Conservation (phyloP, 768 basidiomycete species). For the Pulveroboletus sp. region DNA sequence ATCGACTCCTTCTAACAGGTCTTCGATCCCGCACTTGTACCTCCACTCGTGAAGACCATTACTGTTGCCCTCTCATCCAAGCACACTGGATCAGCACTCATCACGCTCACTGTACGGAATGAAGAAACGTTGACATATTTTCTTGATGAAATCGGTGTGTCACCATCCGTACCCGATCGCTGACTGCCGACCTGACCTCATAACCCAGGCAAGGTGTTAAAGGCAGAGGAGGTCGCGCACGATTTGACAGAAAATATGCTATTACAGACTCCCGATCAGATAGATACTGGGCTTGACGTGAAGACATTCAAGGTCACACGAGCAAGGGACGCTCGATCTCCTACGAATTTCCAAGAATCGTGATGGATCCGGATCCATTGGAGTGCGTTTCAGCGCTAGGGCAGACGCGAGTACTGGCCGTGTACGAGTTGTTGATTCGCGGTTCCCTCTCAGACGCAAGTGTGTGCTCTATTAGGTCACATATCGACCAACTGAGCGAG, state of each 20-base stretch:
- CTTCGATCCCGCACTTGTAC: slow-evolving; percentile 61
- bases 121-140: slow-evolving; percentile 48
- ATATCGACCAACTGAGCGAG: background rate
- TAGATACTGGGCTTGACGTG: slow-evolving; percentile 35
- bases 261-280: slow-evolving; percentile 29
- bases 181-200: background rate
- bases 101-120: slow-evolving; percentile 52
- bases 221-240: slow-evolving; percentile 26
- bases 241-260: slow-evolving; percentile 11
- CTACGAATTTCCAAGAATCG: slow-evolving; percentile 1
- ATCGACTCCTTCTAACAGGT: slow-evolving; percentile 41
- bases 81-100: slow-evolving; percentile 18
- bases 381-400: slow-evolving; percentile 3
- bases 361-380: slow-evolving; percentile 15
- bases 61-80: slow-evolving; percentile 24
- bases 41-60: slow-evolving; percentile 50
- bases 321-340: slow-evolving; percentile 1
- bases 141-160: slow-evolving; percentile 31
- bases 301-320: slow-evolving; percentile 42
- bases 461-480: slow-evolving; percentile 1
- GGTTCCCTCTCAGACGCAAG: slow-evolving; percentile 6
- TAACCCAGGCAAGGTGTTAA: slow-evolving; percentile 20
- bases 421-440: slow-evolving; percentile 7
- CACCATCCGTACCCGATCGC: background rate
- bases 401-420: background rate